phyloP scores from a whole-genome alignment of 371 early-diverging fungal genomes.

The Apophysomyces trapeziformis region DNA sequence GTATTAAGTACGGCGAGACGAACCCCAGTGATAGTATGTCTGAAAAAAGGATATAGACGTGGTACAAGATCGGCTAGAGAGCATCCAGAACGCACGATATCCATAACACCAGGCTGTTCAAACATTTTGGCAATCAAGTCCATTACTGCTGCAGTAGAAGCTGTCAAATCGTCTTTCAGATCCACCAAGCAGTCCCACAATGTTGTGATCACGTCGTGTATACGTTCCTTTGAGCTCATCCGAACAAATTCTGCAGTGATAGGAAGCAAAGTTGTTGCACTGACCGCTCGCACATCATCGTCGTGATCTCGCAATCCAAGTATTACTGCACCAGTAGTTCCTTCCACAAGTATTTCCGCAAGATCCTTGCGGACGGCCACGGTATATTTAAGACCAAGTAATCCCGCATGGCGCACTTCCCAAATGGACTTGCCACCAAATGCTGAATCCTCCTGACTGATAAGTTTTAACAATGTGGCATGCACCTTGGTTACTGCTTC shows the following conservation, averaged over 20 bases:
- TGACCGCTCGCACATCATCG: conserved; percentile 94
- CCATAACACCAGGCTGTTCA: conserved; percentile 63
- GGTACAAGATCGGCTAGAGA: conserved; percentile 78
- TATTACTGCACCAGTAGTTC: conserved; percentile 61
- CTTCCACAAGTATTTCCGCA: conserved; percentile 69
- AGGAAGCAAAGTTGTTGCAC: conserved; percentile 89
- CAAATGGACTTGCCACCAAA: conserved; percentile 68
- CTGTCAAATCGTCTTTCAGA: conserved; percentile 88
- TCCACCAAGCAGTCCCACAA: conserved; percentile 88
- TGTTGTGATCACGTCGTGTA: conserved; percentile 73
- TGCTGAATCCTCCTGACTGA: conserved; percentile 59
- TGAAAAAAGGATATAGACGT: conserved; percentile 89
- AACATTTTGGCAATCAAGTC: conserved; percentile 89
- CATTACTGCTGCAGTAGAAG: conserved; percentile 93
- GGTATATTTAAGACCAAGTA: conserved; percentile 94
- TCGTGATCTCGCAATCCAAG: conserved; percentile 77
- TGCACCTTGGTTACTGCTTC: conserved; percentile 60
- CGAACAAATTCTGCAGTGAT: conserved; percentile 82
- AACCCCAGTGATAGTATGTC: conserved; percentile 90
- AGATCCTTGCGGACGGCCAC: conserved; percentile 92
- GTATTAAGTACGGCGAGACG: conserved; percentile 87
- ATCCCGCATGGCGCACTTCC: conserved; percentile 94
- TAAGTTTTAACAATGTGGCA: conserved; percentile 58
- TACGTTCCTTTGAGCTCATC: conserved; percentile 60
- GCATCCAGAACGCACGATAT: conserved; percentile 53